Conservation (phyloP, 345 rosid species). For the Laguncularia racemosa region DNA sequence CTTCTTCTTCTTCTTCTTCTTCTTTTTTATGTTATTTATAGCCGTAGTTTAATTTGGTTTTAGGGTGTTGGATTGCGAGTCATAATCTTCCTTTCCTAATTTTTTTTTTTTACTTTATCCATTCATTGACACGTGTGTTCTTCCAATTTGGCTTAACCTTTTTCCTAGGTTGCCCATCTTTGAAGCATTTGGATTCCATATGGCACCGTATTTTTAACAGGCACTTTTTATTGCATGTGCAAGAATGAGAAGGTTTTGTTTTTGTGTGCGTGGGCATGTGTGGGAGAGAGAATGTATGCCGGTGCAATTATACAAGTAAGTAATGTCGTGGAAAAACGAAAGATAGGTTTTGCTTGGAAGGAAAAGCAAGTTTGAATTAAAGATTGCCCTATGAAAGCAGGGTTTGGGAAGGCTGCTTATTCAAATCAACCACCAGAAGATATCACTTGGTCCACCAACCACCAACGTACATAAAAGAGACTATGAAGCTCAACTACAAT, state of each 20-base stretch:
- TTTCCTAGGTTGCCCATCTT: conserved; percentile 24
- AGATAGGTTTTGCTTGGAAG: conserved; percentile 13
- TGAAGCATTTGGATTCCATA: conserved; percentile 30
- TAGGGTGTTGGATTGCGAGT: too few species aligned
- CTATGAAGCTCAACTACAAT: too few species aligned
- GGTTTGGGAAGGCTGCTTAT: too few species aligned
- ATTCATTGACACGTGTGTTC: conserved; percentile 1
- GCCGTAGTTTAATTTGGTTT: too few species aligned
- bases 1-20: too few species aligned
- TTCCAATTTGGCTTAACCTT: conserved; percentile 1
- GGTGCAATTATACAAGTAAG: too few species aligned
- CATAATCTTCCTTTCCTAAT: not conserved
- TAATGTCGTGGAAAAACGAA: not conserved
- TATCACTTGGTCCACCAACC: too few species aligned
- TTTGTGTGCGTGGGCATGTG: not conserved
- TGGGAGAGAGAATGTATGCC: not conserved
- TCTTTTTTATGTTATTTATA: not conserved
- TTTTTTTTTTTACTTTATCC: not conserved
- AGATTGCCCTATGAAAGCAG: not conserved
- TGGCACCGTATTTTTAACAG: conserved; percentile 3
- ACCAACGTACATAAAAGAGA: too few species aligned
- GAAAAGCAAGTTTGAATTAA: conserved; percentile 7
- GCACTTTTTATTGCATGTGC: conserved; percentile 2
- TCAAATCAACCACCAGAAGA: too few species aligned
- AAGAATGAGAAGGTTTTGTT: not conserved